A percentile compares a stretch with the other conserved stretches of the same genome.
phyloP scores from a whole-genome alignment of 768 basidiomycete species.

The Mycena rosella region DNA sequence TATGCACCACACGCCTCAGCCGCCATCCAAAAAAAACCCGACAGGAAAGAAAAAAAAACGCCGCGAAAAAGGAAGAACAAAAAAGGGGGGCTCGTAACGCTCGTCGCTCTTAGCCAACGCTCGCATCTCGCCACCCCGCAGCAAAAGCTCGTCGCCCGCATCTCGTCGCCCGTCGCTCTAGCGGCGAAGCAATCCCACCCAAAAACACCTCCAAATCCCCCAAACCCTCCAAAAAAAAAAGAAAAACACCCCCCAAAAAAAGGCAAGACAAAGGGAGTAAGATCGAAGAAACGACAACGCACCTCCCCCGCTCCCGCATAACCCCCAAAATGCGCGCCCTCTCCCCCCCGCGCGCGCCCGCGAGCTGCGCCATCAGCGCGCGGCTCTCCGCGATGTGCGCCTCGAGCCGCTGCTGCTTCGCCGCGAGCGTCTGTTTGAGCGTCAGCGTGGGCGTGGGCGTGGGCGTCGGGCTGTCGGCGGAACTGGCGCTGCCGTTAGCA shows the following conservation, averaged over 20 bases:
- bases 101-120: too few relatives aligned
- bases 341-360: conserved; percentile 63
- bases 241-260: too few relatives aligned
- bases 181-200: too few relatives aligned
- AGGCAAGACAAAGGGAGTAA: too few relatives aligned
- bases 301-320: conserved; percentile 68
- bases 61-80: conserved; percentile 2
- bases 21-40: conserved; percentile 25
- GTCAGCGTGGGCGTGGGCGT: background rate
- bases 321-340: conserved; percentile 58
- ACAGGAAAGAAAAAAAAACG: too few relatives aligned
- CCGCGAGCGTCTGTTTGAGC: conserved; percentile 52
- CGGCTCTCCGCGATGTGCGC: conserved; percentile 68
- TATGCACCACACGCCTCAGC: conserved; percentile 43
- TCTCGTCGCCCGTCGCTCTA: too few relatives aligned
- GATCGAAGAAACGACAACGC: conserved; percentile 52
- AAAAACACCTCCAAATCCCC: too few relatives aligned
- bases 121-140: too few relatives aligned
- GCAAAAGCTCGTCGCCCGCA: too few relatives aligned
- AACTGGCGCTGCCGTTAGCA: conserved; percentile 16
- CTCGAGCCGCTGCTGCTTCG: conserved; percentile 62
- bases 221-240: too few relatives aligned
- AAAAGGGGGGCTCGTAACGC: too few relatives aligned
- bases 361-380: conserved; percentile 60
- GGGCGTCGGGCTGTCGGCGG: background rate